These are phyloP conservation scores for Xylaria scruposa DNA, from an alignment of 495 filamentous ascomycete genomes.

Conservation along the genomic window DNA sequence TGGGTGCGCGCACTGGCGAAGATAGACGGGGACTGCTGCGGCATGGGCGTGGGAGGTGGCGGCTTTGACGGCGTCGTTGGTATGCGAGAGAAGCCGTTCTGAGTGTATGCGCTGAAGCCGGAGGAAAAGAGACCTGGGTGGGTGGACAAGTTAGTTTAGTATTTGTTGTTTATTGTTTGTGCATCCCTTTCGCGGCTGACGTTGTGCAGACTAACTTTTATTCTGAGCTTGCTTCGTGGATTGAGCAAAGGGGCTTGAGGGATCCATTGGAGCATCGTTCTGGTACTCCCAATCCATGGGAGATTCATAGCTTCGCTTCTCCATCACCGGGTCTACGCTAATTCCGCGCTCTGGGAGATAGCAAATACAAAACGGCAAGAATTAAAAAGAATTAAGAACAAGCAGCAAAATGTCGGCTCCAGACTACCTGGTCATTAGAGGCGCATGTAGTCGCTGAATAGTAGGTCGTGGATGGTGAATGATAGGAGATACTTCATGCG, in stretches of 20 bases:
- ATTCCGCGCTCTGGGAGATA: conserved; percentile 1
- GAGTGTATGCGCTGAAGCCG: conserved; percentile 31
- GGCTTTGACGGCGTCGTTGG: conserved; percentile 43
- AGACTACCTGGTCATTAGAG: neutral
- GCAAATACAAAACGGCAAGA: neutral
- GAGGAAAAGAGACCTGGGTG: conserved; percentile 31
- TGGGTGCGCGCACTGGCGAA: conserved; percentile 47
- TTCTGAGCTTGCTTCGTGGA: conserved; percentile 35
- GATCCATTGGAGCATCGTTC: conserved; percentile 50
- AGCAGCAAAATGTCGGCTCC: neutral
- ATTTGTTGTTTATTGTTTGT: neutral
- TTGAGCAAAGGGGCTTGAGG: conserved; percentile 54
- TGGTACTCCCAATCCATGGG: conserved; percentile 62
- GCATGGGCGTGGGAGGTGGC: conserved; percentile 42
- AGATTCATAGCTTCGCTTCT: conserved; percentile 51
- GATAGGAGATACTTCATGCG: neutral
- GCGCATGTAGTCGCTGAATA: neutral
- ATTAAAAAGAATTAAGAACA: neutral
- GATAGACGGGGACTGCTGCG: conserved; percentile 34
- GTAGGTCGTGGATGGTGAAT: neutral
- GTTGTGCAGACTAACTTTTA: conserved; percentile 29
- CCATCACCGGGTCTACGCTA: conserved; percentile 38
- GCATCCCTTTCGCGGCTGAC: neutral
- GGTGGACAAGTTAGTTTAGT: neutral
- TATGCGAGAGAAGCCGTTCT: conserved; percentile 45